phyloP scores from a whole-genome alignment of 495 filamentous ascomycete genomes.

The Penicillium arizonense region DNA sequence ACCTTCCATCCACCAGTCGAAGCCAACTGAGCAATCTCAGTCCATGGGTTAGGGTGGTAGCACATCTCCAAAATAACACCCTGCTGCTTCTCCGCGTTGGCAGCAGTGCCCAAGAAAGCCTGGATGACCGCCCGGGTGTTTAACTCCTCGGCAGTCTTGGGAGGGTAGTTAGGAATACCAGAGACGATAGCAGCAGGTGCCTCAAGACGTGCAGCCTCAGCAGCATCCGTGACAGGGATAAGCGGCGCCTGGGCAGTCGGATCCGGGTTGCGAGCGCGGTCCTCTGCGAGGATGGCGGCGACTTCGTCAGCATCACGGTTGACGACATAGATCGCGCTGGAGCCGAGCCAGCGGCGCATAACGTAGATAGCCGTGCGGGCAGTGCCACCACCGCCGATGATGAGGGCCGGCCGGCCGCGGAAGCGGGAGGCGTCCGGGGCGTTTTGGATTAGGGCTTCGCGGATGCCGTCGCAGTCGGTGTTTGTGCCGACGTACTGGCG shows the following conservation, averaged over 20 bases:
- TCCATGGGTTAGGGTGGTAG: conserved; percentile 70
- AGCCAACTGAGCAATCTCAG: conserved; percentile 57
- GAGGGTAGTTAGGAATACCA: conserved; percentile 68
- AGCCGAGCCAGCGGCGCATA: conserved; percentile 61
- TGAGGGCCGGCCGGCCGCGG: conserved; percentile 55
- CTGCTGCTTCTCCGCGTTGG: conserved; percentile 37
- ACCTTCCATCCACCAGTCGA: conserved; percentile 63
- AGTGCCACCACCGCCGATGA: conserved; percentile 68
- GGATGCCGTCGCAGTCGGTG: conserved; percentile 72
- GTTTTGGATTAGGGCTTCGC: conserved; percentile 66
- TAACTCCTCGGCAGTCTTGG: conserved; percentile 58
- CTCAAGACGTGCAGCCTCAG: conserved; percentile 55
- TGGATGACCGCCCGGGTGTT: conserved; percentile 53
- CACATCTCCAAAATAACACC: conserved; percentile 78
- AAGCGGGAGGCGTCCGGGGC: conserved; percentile 39
- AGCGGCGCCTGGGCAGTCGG: conserved; percentile 45
- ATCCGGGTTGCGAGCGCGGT: conserved; percentile 30
- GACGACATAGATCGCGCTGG: conserved; percentile 66
- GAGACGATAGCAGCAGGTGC: conserved; percentile 61
- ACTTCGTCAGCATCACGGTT: conserved; percentile 65
- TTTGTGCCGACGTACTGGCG: conserved; percentile 64
- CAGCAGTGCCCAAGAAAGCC: conserved; percentile 44
- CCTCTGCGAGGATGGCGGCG: conserved; percentile 58
- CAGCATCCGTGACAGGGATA: conserved; percentile 52
- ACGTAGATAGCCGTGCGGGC: conserved; percentile 70